Conservation (phyloP, 208 protist genomes). For the Jaenimonas drosophilae region DNA sequence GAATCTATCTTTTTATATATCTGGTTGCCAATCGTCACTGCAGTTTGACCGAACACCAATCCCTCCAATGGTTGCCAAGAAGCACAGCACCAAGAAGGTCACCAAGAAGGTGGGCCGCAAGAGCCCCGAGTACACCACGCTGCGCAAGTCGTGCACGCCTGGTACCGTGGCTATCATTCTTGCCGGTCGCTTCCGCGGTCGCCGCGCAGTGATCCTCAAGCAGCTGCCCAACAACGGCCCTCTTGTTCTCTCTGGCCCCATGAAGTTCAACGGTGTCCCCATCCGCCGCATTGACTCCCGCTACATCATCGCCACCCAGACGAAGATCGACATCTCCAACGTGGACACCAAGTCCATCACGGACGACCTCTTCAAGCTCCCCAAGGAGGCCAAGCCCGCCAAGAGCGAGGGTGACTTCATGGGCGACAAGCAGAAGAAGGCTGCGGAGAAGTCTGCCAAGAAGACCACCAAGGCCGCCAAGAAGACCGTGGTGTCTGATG, state of each 20-base stretch:
- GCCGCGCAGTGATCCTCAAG: constrained; percentile 98
- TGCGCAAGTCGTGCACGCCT: constrained; percentile 48
- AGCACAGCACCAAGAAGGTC: constrained; percentile 24
- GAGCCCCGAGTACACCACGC: constrained; percentile 44
- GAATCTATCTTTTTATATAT: not conserved
- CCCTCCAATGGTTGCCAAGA: constrained; percentile 11
- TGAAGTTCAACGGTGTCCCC: constrained; percentile 97
- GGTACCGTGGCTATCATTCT: constrained; percentile 94
- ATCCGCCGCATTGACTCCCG: constrained; percentile 95
- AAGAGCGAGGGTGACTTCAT: constrained; percentile 84
- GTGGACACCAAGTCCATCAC: constrained; percentile 77
- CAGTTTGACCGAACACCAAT: too few relatives aligned
- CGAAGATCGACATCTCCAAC: constrained; percentile 91
- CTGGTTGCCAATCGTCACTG: too few relatives aligned
- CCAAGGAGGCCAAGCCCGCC: constrained; percentile 58
- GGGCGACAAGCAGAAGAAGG: constrained; percentile 69
- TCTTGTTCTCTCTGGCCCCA: constrained; percentile 93
- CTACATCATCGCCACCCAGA: constrained; percentile 98
- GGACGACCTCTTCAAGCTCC: constrained; percentile 49
- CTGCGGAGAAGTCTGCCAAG: constrained; percentile 56
- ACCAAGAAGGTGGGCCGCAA: constrained; percentile 55
- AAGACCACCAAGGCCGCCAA: constrained; percentile 54
- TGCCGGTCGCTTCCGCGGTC: constrained; percentile 94
- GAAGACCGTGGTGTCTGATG: constrained; percentile 50
- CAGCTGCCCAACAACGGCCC: constrained; percentile 93